Base-by-base conservation (phyloP, 2,329 filamentous ascomycete species). In the Amauroascus verrucosus region DNA sequence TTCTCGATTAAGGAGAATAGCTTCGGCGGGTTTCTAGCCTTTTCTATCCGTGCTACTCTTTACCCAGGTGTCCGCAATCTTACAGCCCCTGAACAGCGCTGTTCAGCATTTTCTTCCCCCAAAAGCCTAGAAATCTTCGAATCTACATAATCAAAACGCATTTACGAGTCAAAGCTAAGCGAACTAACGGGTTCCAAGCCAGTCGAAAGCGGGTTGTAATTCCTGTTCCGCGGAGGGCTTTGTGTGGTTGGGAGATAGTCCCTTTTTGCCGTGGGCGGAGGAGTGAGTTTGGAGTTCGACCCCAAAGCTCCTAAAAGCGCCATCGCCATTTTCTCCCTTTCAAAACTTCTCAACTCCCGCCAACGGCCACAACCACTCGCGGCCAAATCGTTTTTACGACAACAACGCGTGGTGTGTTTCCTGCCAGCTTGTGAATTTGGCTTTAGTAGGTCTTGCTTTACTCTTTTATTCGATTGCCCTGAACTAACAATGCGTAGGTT, bases 321-420 rank as follows among this genome's bases (percentile, higher is more conserved):
- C 44, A 40, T 44, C 50, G 28, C 14, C 38, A 48, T 33, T 48
- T 47, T 47, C 47, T 47, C 37, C 48, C 51, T 44, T 54, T 43
- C 54, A 51, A 55, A 55, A 55, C 48, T 55, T 48, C 47, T 48
- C 48, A 51, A 44, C 35, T 48, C 50, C 50, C 38, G 30, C 53
- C 41, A 50, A 44, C 56, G 44, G 46, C 54, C 51, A 49, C 61
- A 60, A 62, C 59, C 55, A 60, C 62, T 60, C 60, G 61, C 61
- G 62, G 63, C 62, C 60, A 63, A 60, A 60, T 63, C 61, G 62
- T 61, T 58, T 60, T 58, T 63, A 57, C 62, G 58, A 61, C 56
- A 61, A 59, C 63, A 62, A 63, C 62, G 61, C 61, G 60, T 62
- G 60, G 62, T 62, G 58, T 60, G 59, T 61, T 61, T 56, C 57